A percentile compares a stretch with the other conserved stretches of the same genome.
Conservation (phyloP, 1,284 basidiomycete genomes). For the Coniferiporia weirii region DNA sequence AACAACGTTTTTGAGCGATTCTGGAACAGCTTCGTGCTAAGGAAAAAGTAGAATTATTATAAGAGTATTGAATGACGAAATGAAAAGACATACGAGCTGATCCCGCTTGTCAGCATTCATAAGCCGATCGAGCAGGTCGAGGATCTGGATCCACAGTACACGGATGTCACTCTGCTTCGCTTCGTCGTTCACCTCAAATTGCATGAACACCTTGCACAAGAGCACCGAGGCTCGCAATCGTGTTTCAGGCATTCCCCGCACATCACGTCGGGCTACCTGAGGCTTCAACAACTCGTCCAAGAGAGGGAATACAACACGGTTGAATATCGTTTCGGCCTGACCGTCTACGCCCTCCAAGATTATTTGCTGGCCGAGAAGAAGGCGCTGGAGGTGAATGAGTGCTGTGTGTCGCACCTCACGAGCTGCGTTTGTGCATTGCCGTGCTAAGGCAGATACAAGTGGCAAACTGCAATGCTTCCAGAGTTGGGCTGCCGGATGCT, state of each 20-base stretch:
- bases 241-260: conserved; percentile 86
- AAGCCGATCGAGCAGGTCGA: conserved; percentile 86
- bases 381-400: conserved; percentile 81
- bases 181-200: conserved; percentile 77
- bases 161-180: conserved; percentile 65
- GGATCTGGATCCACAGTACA: conserved; percentile 84
- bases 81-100: conserved; percentile 63
- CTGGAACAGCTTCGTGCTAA: conserved; percentile 90
- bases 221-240: conserved; percentile 82
- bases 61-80: conserved; percentile 16
- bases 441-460: conserved; percentile 70
- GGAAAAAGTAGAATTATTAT: conserved; percentile 9
- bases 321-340: conserved; percentile 82
- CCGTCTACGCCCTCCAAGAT: conserved; percentile 47
- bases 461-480: conserved; percentile 84
- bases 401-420: conserved; percentile 84
- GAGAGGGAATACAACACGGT: conserved; percentile 86
- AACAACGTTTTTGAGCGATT: conserved; percentile 95
- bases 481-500: conserved; percentile 45
- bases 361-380: conserved; percentile 78
- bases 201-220: conserved; percentile 93
- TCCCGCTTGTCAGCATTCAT: conserved; percentile 84
- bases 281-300: conserved; percentile 89
- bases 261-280: conserved; percentile 75
- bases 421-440: conserved; percentile 83